phyloP scores from a whole-genome alignment of 1,139 yeast species.

The Diutina pseudorugosa region DNA sequence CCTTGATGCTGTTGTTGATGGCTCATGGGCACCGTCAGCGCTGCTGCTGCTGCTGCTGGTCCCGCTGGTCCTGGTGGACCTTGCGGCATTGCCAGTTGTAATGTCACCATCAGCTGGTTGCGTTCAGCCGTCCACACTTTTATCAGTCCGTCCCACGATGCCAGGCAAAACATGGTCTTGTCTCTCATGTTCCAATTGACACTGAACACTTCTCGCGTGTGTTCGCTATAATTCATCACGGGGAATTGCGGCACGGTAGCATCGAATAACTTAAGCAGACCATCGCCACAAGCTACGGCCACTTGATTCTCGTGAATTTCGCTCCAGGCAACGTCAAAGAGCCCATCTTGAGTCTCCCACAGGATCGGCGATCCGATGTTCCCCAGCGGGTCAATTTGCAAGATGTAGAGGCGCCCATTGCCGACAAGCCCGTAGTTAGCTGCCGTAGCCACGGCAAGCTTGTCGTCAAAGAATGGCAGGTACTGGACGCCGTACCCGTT shows the following conservation, averaged over 20 bases:
- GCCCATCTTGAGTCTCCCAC: conserved; percentile 90
- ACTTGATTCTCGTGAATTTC: conserved; percentile 83
- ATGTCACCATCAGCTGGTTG: conserved; percentile 45
- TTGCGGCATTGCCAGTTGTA: conserved; percentile 21
- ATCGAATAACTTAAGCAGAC: conserved; percentile 75
- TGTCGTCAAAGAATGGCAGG: conserved; percentile 86
- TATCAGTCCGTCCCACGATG: conserved; percentile 89
- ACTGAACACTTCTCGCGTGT: conserved; percentile 74
- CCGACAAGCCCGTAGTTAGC: conserved; percentile 94
- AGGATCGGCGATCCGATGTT: conserved; percentile 37
- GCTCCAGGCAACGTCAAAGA: conserved; percentile 84
- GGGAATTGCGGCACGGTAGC: conserved; percentile 57
- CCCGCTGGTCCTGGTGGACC: not conserved
- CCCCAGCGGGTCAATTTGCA: conserved; percentile 61
- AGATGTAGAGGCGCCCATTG: conserved; percentile 67
- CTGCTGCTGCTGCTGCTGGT: not conserved
- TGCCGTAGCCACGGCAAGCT: conserved; percentile 79
- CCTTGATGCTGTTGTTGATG: conserved; percentile 10
- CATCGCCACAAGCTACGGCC: conserved; percentile 81
- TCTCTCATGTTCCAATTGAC: conserved; percentile 82
- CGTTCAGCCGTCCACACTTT: conserved; percentile 63
- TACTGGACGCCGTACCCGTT: conserved; percentile 84
- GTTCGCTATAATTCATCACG: conserved; percentile 67
- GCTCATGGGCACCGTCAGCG: not conserved
- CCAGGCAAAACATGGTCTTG: conserved; percentile 56